Evolutionary conservation across 2,329 filamentous ascomycete genomes (phyloP), one percentile per base, ranked within the genome.

Genomic region (Cytospora piceicola): DNA sequence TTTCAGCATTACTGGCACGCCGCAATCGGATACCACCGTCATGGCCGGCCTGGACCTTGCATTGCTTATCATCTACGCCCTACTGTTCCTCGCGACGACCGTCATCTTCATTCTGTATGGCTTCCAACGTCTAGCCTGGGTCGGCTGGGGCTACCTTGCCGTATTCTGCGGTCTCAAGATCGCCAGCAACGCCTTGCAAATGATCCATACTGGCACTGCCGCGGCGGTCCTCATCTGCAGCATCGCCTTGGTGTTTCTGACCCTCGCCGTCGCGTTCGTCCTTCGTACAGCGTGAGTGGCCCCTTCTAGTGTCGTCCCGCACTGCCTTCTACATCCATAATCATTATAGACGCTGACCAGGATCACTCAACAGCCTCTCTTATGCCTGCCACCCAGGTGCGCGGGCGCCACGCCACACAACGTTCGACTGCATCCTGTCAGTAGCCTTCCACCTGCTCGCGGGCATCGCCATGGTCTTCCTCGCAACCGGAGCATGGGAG

Each of bases 71-170:
- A 77, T 80, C 63, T 81, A 80, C 63, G 54, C 72, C 51, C 55
- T 75, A 32, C 69, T 80, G 51, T 61, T 71, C 52, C 63, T 75
- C 12, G 73, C 75, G 0, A 69, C 71, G 0, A 34, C 75, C 6
- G 79, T 74, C 63, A 61, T 78, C 39, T 64, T 77, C 1, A 55
- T 73, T 42, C 73, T 71, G 29, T 79, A 81, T 66, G 75, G 76
- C 34, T 65, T 70, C 42, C 22, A 67, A 7, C 76, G 77, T n/a
- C 20, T 46, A 17, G 32, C 34, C 15, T 59, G 77, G 5, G 51
- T 80, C 5, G 76, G 77, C 53, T 81, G 79, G 78, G 60, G 73
- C 30, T 81, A 77, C 63, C 69, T 80, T 5, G 64, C 73, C 34
- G 63, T 72, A 5, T 81, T 81, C 64, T 79, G 78, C 53, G 67